A percentile compares a stretch with the other conserved stretches of the same genome.
These are phyloP conservation scores for Sclerotinia minor DNA, from an alignment of 2,329 filamentous ascomycete species.

Conservation along the genomic window DNA sequence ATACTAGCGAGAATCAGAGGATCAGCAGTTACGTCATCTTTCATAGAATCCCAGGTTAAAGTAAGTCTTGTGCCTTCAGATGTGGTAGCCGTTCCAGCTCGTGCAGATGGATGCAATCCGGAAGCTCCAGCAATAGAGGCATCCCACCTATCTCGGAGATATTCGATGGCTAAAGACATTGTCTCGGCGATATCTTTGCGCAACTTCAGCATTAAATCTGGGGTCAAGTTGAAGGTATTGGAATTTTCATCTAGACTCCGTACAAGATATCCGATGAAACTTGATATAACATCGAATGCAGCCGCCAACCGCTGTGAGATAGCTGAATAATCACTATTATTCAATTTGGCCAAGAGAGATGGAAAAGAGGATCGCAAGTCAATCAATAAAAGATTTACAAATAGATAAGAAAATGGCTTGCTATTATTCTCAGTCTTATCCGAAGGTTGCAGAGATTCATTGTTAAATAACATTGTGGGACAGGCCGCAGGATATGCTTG, in stretches of 20 bases:
- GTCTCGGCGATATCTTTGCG: slow-evolving; percentile 62
- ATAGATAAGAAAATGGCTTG: slow-evolving; percentile 61
- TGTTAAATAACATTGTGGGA: slow-evolving; percentile 54
- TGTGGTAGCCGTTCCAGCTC: slow-evolving; percentile 48
- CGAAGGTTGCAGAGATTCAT: slow-evolving; percentile 36
- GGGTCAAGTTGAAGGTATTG: slow-evolving; percentile 50
- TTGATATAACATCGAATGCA: slow-evolving; percentile 61
- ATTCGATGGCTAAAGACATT: slow-evolving; percentile 62
- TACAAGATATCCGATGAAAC: slow-evolving; percentile 59
- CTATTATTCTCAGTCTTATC: slow-evolving; percentile 41
- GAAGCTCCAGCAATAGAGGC: slow-evolving; percentile 61
- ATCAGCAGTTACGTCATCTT: slow-evolving; percentile 52
- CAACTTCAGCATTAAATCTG: slow-evolving; percentile 61
- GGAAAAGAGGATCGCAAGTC: slow-evolving; percentile 65
- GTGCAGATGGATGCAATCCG: slow-evolving; percentile 60
- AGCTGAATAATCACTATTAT: slow-evolving; percentile 52
- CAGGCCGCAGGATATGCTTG: slow-evolving; percentile 53
- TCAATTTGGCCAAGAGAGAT: slow-evolving; percentile 58
- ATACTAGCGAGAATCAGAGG: slow-evolving; percentile 60
- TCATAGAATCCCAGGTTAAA: slow-evolving; percentile 58
- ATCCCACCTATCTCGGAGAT: slow-evolving; percentile 70
- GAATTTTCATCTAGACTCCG: slow-evolving; percentile 51
- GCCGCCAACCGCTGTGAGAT: slow-evolving; percentile 57
- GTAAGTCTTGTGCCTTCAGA: slow-evolving; percentile 49
- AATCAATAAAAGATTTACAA: slow-evolving; percentile 64